phyloP scores from a whole-genome alignment of 1,139 yeast genomes.

The Debaryomyces psychrophilus region DNA sequence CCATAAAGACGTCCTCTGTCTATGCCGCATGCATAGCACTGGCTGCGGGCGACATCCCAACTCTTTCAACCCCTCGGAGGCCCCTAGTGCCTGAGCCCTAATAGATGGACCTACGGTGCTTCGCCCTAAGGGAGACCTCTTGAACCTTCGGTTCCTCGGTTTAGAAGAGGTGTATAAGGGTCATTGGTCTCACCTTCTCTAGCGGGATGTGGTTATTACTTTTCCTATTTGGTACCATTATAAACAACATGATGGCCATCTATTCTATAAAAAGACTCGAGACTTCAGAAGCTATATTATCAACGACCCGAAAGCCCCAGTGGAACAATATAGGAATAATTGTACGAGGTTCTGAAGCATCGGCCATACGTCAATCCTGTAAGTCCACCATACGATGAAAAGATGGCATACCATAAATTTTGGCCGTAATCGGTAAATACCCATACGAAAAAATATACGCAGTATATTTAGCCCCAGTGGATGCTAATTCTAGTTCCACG shows the following conservation, averaged over 20 bases:
- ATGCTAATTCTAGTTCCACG: not conserved
- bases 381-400: not conserved
- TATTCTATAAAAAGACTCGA: slow-evolving; percentile 4
- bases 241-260: slow-evolving; percentile 9
- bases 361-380: not conserved
- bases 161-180: not conserved
- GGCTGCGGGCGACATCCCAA: too few relatives aligned
- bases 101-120: not conserved
- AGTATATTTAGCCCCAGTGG: slow-evolving; percentile 1
- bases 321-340: not conserved
- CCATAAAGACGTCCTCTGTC: too few relatives aligned
- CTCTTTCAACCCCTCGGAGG: too few relatives aligned
- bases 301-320: not conserved
- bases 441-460: not conserved
- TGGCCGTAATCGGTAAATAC: not conserved
- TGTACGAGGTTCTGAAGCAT: not conserved
- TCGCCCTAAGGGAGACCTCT: not conserved
- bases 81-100: not conserved
- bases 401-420: not conserved
- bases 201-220: slow-evolving; percentile 12
- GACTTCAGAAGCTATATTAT: not conserved
- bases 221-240: slow-evolving; percentile 8
- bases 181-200: slow-evolving; percentile 1
- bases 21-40: too few relatives aligned
- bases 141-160: not conserved